phyloP scores from a whole-genome alignment of 208 protist species.

The Phytomonas francai region DNA sequence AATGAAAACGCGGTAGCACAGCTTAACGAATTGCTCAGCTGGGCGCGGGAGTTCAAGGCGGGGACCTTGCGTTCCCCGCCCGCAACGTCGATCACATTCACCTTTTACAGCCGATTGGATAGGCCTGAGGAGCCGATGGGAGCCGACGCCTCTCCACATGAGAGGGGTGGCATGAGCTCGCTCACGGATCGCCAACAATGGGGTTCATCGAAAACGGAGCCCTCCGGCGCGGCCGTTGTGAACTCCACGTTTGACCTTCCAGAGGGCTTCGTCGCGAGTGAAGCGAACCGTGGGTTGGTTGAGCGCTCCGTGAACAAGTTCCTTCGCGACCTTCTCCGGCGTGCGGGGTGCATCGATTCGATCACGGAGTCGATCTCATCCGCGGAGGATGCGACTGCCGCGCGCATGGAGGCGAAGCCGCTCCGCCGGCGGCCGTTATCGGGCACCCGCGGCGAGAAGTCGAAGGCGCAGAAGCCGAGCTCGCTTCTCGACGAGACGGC shows the following conservation, averaged over 20 bases:
- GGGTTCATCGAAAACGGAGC: slow-evolving; percentile 17
- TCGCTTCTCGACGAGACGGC: slow-evolving; percentile 84
- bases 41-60: slow-evolving; percentile 81
- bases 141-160: neutral
- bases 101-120: slow-evolving; percentile 72
- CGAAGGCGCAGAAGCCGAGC: slow-evolving; percentile 21
- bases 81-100: slow-evolving; percentile 62
- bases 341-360: slow-evolving; percentile 77
- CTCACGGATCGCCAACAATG: slow-evolving; percentile 5
- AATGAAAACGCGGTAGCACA: slow-evolving; percentile 87
- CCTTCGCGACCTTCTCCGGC: slow-evolving; percentile 77
- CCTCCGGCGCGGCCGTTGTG: slow-evolving; percentile 17
- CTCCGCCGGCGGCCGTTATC: slow-evolving; percentile 35
- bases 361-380: slow-evolving; percentile 67
- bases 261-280: slow-evolving; percentile 59
- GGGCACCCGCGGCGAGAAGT: neutral
- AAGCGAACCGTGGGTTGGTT: slow-evolving; percentile 66
- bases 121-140: slow-evolving; percentile 13
- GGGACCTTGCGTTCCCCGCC: slow-evolving; percentile 71
- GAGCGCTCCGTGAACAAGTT: slow-evolving; percentile 87
- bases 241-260: slow-evolving; percentile 80
- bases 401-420: slow-evolving; percentile 64
- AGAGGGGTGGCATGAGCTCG: neutral
- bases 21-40: slow-evolving; percentile 87
- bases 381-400: slow-evolving; percentile 75